phyloP scores from a whole-genome alignment of 2,329 filamentous ascomycete species.

The Polychaeton citri region DNA sequence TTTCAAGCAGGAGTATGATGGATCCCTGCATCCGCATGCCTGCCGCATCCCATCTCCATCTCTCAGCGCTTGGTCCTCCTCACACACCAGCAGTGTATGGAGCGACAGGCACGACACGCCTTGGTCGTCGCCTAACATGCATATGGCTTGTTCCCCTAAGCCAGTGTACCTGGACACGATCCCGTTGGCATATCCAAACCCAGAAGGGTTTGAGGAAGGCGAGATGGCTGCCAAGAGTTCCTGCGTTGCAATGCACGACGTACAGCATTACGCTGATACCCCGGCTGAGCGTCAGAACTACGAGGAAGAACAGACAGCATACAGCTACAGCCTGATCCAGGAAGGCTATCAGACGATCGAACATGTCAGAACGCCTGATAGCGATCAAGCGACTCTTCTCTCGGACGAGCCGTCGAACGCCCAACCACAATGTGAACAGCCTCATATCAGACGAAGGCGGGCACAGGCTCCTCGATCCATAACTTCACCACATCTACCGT shows the following conservation, averaged over 20 bases:
- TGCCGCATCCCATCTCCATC: constrained; percentile 4
- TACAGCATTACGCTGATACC: constrained; percentile 11
- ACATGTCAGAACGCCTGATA: not conserved
- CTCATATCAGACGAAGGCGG: constrained; percentile 8
- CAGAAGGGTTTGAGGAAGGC: no score
- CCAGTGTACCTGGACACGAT: constrained; percentile 1
- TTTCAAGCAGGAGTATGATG: not conserved
- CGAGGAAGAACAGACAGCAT: constrained; percentile 4
- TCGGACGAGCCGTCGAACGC: constrained; percentile 1
- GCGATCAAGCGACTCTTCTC: no score
- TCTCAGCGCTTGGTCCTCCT: constrained; percentile 4
- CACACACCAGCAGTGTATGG: constrained; percentile 2
- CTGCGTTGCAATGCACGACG: constrained; percentile 12
- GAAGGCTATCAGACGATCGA: constrained; percentile 11
- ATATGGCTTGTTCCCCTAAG: constrained; percentile 1
- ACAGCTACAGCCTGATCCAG: constrained; percentile 5
- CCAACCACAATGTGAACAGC: constrained; percentile 3
- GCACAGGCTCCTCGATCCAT: constrained; percentile 3
- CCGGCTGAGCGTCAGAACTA: constrained; percentile 4
- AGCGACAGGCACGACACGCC: constrained; percentile 3
- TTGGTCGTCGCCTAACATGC: constrained; percentile 2
- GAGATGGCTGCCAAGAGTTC: no score
- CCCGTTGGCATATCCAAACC: no score
- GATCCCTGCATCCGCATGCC: not conserved
- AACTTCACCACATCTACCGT: constrained; percentile 1